Base-by-base conservation (phyloP, 805 yeast genomes). In the Metschnikowia drakensbergensis region DNA sequence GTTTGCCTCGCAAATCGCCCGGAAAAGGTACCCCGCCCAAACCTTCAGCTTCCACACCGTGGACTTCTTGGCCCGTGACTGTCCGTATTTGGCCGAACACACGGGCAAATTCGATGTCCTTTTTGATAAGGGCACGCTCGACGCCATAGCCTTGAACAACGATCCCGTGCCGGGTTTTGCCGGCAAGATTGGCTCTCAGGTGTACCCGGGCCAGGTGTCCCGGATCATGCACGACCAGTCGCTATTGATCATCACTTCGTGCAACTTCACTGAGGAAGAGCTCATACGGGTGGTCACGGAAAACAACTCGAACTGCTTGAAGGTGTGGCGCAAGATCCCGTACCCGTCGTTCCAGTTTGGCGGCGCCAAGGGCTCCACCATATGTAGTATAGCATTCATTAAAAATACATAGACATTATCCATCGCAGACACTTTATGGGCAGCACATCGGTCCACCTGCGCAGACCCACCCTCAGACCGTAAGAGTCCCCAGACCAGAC, bases 91-190 rank as follows among this genome's bases (percentile, higher is more conserved):
- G 26, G 71, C 61, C 35, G 48, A 63, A 37, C 54, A 62, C 30
- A 62, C 63, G 1, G 73, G 67, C 3, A 60, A 69, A 23, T 90
- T 80, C 66, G 96, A 91, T 61, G 65, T 94, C 6, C 79, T 92
- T 1, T 69, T 90, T 13, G 99, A 94, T 67, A 94, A 94, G 64
- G 99, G 99, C 6, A 94, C 99, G 0, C 69, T 94, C 23, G 99
- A 94, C 68, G 99, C 99, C 4, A 92, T 94, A 52, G 97, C 97
- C 0, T 74, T 94, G 39, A 88, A 88, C 63, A 85, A 84, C 23
- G 71, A 64, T 6, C 69, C 70, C 1, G 35, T 72, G 8, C 55
- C 71, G 1, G 75, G 66, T 22, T 79, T 78, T 50, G 75, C 67
- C 6, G 74, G 71, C 6, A 69, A 72, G 49, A 74, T 78, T 13